Conservation (phyloP, 495 filamentous ascomycete species). For the Aspergillus taichungensis region DNA sequence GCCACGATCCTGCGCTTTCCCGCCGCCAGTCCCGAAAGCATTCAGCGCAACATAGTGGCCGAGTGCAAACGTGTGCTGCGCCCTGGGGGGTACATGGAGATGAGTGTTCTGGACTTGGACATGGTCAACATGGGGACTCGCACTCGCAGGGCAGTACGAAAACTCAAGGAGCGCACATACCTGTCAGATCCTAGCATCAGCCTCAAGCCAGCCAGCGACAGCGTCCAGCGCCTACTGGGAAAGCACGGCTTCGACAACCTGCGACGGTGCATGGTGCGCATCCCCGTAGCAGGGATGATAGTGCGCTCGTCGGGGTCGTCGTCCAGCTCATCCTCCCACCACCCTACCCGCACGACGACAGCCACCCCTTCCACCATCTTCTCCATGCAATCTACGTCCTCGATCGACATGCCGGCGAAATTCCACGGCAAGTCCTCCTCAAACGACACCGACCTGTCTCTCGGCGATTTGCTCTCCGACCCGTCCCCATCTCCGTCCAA, state of each 20-base stretch:
- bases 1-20: slow-evolving; percentile 87
- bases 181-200: slow-evolving; percentile 51
- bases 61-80: slow-evolving; percentile 89
- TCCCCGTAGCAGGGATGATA: slow-evolving; percentile 75
- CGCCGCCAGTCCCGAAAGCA: slow-evolving; percentile 56
- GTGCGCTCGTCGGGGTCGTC: slow-evolving; percentile 34
- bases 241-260: slow-evolving; percentile 74
- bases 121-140: slow-evolving; percentile 79
- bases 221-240: slow-evolving; percentile 65
- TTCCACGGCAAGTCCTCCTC: slow-evolving; percentile 27
- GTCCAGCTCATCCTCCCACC: slow-evolving; percentile 14
- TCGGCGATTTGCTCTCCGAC: slow-evolving; percentile 64
- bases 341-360: slow-evolving; percentile 15
- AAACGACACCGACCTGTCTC: slow-evolving; percentile 45
- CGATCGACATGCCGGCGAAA: slow-evolving; percentile 15
- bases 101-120: slow-evolving; percentile 76
- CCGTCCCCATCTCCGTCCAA: slow-evolving; percentile 42
- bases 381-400: slow-evolving; percentile 19
- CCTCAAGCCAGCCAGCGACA: slow-evolving; percentile 69
- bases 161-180: slow-evolving; percentile 68
- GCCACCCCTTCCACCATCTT: slow-evolving; percentile 21
- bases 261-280: slow-evolving; percentile 78
- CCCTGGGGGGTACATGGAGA: slow-evolving; percentile 81
- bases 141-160: slow-evolving; percentile 65
- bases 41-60: slow-evolving; percentile 71